Conservation (phyloP, 2,329 filamentous ascomycete genomes). For the Sporothrix globosa region DNA sequence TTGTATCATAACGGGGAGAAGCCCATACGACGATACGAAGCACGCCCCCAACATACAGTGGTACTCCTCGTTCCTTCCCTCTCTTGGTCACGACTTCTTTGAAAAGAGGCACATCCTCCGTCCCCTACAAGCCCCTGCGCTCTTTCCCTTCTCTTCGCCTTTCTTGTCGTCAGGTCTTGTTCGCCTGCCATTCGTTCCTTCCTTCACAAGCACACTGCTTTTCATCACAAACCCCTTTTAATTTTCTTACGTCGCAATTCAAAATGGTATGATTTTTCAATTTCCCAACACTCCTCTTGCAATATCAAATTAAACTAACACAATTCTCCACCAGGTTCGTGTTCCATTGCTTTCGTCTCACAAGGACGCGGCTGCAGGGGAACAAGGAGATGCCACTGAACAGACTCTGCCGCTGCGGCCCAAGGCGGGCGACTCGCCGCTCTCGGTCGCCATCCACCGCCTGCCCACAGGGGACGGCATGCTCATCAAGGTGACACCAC, state of each 20-base stretch:
- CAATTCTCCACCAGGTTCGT: neutral
- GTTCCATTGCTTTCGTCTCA: neutral
- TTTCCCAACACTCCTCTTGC: neutral
- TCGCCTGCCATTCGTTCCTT: slow-evolving; percentile 9
- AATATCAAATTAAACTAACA: neutral
- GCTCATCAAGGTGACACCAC: slow-evolving; percentile 53
- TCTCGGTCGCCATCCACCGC: slow-evolving; percentile 41
- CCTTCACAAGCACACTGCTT: neutral
- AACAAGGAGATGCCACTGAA: neutral
- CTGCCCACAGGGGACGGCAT: slow-evolving; percentile 47
- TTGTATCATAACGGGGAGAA: neutral
- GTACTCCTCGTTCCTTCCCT: slow-evolving; percentile 15
- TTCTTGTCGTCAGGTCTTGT: neutral
- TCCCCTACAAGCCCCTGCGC: neutral
- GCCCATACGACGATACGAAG: slow-evolving; percentile 2
- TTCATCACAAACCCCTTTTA: neutral
- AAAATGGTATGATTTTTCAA: slow-evolving; percentile 3
- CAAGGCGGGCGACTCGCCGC: neutral
- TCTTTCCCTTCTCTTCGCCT: neutral
- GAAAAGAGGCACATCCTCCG: neutral
- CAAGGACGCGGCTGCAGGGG: neutral
- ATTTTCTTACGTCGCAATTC: neutral
- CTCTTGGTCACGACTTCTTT: neutral
- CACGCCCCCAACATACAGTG: neutral
- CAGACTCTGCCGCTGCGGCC: neutral